These are phyloP conservation scores for Cordyceps fumosorosea DNA, from an alignment of 2,329 filamentous ascomycete species.

Conservation along the genomic window DNA sequence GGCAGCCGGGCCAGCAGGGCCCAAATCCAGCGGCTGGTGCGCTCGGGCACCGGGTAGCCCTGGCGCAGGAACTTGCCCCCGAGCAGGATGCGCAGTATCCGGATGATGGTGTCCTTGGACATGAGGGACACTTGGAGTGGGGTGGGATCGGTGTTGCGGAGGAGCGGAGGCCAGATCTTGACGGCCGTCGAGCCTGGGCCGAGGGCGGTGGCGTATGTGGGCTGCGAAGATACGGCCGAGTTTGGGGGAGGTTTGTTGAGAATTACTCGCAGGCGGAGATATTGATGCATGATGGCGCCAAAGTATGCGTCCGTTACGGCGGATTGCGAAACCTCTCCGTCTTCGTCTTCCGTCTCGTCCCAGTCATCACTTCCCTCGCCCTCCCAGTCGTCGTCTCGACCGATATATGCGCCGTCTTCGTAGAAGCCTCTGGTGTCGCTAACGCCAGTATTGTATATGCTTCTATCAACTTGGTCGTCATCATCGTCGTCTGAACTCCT, in stretches of 20 bases:
- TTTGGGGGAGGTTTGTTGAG: constrained; percentile 51
- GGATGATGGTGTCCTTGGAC: constrained; percentile 58
- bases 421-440: constrained; percentile 60
- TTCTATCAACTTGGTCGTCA: constrained; percentile 29
- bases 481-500: constrained; percentile 25
- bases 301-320: constrained; percentile 62
- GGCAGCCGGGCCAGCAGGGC: constrained; percentile 69
- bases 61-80: constrained; percentile 56
- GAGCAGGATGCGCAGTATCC: constrained; percentile 60
- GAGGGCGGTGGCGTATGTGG: constrained; percentile 49
- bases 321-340: constrained; percentile 24
- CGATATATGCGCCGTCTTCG: constrained; percentile 72
- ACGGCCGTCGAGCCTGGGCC: constrained; percentile 44
- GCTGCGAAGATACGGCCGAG: constrained; percentile 44
- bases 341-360: constrained; percentile 22
- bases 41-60: constrained; percentile 52
- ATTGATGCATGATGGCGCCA: constrained; percentile 56
- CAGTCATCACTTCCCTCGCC: constrained; percentile 21
- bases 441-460: constrained; percentile 41
- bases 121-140: constrained; percentile 57
- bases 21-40: constrained; percentile 81
- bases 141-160: constrained; percentile 48
- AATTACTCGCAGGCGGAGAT: constrained; percentile 54
- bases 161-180: constrained; percentile 43
- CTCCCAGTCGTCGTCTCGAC: constrained; percentile 38